Evolutionary conservation across 768 basidiomycete genomes (phyloP).

Genomic region (Kockovaella imperatae): DNA sequence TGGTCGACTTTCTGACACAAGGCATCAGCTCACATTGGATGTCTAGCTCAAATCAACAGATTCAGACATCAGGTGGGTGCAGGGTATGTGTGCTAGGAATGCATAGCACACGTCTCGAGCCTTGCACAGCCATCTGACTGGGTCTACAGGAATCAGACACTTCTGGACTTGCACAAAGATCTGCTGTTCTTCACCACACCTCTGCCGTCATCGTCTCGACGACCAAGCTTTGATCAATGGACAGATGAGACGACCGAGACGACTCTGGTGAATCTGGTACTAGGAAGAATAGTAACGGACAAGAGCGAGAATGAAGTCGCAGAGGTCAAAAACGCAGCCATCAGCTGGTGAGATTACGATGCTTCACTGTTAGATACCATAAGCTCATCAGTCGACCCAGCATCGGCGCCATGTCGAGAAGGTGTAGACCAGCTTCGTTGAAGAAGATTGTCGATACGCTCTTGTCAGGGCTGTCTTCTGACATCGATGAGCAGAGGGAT

Average conservation of each 20-base stretch:
- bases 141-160: constrained; percentile 52
- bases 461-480: constrained; percentile 71
- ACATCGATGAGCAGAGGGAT: constrained; percentile 88
- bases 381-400: constrained; percentile 47
- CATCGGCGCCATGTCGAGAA: constrained; percentile 85
- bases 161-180: constrained; percentile 87
- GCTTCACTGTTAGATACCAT: not conserved
- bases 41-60: constrained; percentile 35
- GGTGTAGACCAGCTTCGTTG: constrained; percentile 65
- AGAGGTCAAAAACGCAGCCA: constrained; percentile 96
- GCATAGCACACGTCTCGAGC: too few species aligned
- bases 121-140: too few species aligned
- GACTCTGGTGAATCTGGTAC: constrained; percentile 73
- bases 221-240: constrained; percentile 45
- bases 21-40: constrained; percentile 3
- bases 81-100: too few species aligned
- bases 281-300: constrained; percentile 64
- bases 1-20: not conserved
- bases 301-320: constrained; percentile 95
- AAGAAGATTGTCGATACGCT: constrained; percentile 81
- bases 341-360: constrained; percentile 85
- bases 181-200: constrained; percentile 57
- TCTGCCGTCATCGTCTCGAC: constrained; percentile 6
- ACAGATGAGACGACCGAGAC: constrained; percentile 76
- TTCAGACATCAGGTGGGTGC: constrained; percentile 32